phyloP scores from a whole-genome alignment of 305 asterid species.

The Fraxinus floribunda region DNA sequence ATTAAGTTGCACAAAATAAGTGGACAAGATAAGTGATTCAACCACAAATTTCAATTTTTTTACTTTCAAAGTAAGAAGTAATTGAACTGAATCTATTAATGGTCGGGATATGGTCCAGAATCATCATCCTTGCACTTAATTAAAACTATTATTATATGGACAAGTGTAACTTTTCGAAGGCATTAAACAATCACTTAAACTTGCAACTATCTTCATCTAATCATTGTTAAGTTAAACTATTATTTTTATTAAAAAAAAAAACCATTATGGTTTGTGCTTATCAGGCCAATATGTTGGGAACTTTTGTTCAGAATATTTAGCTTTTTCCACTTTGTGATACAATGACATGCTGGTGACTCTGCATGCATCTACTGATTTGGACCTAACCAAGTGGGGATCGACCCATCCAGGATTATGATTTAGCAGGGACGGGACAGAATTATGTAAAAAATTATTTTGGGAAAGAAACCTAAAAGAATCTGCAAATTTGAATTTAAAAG shows the following conservation, averaged over 20 bases:
- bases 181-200: not conserved
- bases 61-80: not conserved
- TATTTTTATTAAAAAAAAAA: not conserved
- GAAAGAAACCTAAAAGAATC: too few relatives aligned
- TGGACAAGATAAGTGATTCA: not conserved
- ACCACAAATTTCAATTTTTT: not conserved
- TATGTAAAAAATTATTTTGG: too few relatives aligned
- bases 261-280: not conserved
- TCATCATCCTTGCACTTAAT: not conserved
- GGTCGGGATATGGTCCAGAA: not conserved
- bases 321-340: not conserved
- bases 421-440: too few relatives aligned
- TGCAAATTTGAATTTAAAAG: too few relatives aligned
- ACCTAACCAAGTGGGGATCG: not conserved
- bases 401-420: too few relatives aligned
- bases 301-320: not conserved
- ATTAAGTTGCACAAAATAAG: not conserved
- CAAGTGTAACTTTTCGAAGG: not conserved
- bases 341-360: conserved; percentile 3
- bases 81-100: not conserved
- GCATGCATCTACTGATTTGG: not conserved
- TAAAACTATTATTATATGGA: not conserved
- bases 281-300: conserved; percentile 1
- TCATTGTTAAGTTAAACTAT: not conserved
- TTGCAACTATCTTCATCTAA: not conserved